Base-by-base conservation (phyloP, 805 yeast genomes). In the Pichia cabralensis region DNA sequence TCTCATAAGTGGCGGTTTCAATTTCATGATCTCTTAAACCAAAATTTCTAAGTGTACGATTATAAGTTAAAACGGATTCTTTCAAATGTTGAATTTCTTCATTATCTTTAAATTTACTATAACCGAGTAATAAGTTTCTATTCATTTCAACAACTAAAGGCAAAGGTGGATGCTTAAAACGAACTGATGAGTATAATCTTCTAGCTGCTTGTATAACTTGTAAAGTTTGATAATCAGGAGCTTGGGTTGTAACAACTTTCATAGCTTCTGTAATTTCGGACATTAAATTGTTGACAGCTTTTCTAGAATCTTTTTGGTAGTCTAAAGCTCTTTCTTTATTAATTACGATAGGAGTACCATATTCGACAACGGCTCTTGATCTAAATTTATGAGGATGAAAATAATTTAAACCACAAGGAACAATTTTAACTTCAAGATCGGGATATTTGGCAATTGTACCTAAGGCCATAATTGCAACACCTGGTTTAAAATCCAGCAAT, bases 361-460 rank as follows among this genome's bases (percentile, higher is more conserved):
- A 89, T 55, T 89, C 98, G 33, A 89, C 67, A 14, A 89, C 96
- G 3, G 96, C 96, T 48, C 98, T 71, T 3, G 95, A 84, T 55
- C 98, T 71, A 61, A 92, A 89, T 54, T 83, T 86, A 61, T 89
- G 94, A 6, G 96, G 88, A 53, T 85, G 94, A 69, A 89, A 89
- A 60, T 89, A 89, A 58, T 89, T 89, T 84, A 92, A 76, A 14
- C 98, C 98, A 54, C 95, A 85, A 4, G 97, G 97, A 17, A 89
- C 94, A 45, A 89, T 82, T 41, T 74, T 75, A 3, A 89, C 86
- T 36, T 76, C 75, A 26, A 77, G 73, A 27, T 73, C 71, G 0
- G 88, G 81, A 26, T 52, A 50, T 44, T 76, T 69, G 8, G 76
- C 79, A 64, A 83, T 72, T 10, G 97, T 85, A 4, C 98, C 98